Evolutionary conservation across 2,329 filamentous ascomycete genomes (phyloP), one percentile per base, ranked within the genome.

Genomic region (Cyphellophora europaea): DNA sequence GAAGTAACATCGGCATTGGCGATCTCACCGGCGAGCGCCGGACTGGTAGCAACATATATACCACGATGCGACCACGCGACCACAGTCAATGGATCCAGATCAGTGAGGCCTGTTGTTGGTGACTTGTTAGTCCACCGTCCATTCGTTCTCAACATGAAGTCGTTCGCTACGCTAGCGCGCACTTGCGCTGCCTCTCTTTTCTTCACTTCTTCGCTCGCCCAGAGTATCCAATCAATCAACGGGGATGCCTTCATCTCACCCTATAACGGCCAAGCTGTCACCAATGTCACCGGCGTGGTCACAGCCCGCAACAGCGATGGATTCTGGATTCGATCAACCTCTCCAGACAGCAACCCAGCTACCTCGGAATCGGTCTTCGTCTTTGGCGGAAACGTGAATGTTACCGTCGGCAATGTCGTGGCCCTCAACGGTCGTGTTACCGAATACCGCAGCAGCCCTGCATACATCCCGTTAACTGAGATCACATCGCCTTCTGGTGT

Each of bases 311-410:
- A 70, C 0, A 65, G 69, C 11, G 65, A 63, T 40, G 79, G 79
- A 10, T 65, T 84, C 51, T 84, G 70, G 63, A 61, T 84, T 12
- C 72, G 74, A 28, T 79, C 77, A 1, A 70, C 68, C 0, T 62
- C 58, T 19, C 68, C 73, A 1, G 72, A 79, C 49, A 53, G 63
- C 31, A 69, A 77, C 49, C 52, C 59, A 11, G 59, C 62, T 30
- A 77, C 74, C 2, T 82, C 77, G 1, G 75, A 81, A 51, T 74
- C 74, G 2, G 53, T 84, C 41, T 83, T 79, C 47, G 69, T 84
- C 27, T 84, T 70, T 49, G 18, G 15, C 12, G 8, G 8, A 12
- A 42, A 41, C 25, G 64, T 61, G 44, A 58, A 59, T 5, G 64
- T 72, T 2, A 65, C 67, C 5, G 69, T 79, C 6, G 80, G 79